These are phyloP conservation scores for Meripilus lineatus DNA, from an alignment of 1,284 basidiomycete genomes.

Conservation along the genomic window DNA sequence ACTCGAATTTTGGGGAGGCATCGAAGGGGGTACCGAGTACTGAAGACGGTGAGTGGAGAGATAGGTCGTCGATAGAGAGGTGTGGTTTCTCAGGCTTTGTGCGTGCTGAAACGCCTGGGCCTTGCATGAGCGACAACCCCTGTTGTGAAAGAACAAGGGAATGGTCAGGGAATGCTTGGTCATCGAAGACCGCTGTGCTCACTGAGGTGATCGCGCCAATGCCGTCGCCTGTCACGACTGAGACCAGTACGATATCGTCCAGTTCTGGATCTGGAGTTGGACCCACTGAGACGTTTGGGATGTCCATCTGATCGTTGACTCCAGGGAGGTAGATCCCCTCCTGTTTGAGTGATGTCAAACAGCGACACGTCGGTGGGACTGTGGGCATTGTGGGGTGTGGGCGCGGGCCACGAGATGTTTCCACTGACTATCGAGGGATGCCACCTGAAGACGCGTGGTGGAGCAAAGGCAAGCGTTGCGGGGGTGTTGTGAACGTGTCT, in stretches of 20 bases:
- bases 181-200: no score
- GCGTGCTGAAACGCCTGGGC: no score
- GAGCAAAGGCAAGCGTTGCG: no score
- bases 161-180: no score
- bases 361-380: not conserved
- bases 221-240: conserved; percentile 17
- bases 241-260: conserved; percentile 21
- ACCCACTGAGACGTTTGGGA: conserved; percentile 6
- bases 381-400: conserved; percentile 1
- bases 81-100: conserved; percentile 23
- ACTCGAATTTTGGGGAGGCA: conserved; percentile 29
- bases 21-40: conserved; percentile 32
- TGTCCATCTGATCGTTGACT: conserved; percentile 1
- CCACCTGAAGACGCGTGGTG: no score
- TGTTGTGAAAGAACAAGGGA: no score
- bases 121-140: no score
- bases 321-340: not conserved
- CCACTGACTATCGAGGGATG: no score
- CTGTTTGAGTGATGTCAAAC: not conserved
- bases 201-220: conserved; percentile 17
- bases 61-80: conserved; percentile 20
- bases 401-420: no score
- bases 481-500: no score
- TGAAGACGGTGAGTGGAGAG: conserved; percentile 29
- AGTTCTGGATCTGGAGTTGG: conserved; percentile 26